Percentiles rank a stretch among this genome's conserved stretches.
These are phyloP conservation scores for Xerocomus brunneocitrinus DNA, from an alignment of 768 basidiomycete genomes.

Conservation along the genomic window DNA sequence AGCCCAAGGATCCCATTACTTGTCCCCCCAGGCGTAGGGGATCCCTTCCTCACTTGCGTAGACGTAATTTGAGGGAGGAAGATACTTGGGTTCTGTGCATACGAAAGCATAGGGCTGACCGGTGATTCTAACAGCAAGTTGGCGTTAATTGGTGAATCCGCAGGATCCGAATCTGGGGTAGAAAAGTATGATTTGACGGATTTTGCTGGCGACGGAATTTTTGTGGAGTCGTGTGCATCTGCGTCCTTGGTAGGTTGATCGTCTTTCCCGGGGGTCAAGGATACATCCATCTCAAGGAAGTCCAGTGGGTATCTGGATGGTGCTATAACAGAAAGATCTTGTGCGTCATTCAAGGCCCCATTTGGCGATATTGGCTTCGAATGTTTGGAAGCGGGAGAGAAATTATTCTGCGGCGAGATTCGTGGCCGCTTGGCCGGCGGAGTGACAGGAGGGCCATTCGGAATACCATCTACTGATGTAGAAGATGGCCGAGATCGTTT, in stretches of 20 bases:
- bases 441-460: conserved; percentile 12
- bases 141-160: conserved; percentile 20
- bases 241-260: neutral
- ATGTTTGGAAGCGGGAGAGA: neutral
- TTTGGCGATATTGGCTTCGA: conserved; percentile 6
- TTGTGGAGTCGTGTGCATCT: conserved; percentile 3
- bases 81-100: conserved; percentile 32
- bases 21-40: conserved; percentile 11
- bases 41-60: conserved; percentile 29
- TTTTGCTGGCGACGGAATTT: conserved; percentile 29
- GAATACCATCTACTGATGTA: conserved; percentile 25
- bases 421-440: conserved; percentile 25
- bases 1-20: conserved; percentile 32
- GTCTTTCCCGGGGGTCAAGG: conserved; percentile 3
- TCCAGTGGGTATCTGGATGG: neutral
- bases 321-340: neutral
- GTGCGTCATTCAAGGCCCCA: conserved; percentile 6
- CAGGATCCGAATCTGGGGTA: conserved; percentile 34
- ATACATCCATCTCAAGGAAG: neutral
- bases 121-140: conserved; percentile 33
- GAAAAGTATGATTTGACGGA: conserved; percentile 36
- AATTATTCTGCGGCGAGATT: conserved; percentile 3
- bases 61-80: conserved; percentile 38
- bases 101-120: conserved; percentile 30
- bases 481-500: conserved; percentile 29